These are phyloP conservation scores for Chrysoporthe cubensis DNA, from an alignment of 2,329 filamentous ascomycete genomes.

Conservation along the genomic window DNA sequence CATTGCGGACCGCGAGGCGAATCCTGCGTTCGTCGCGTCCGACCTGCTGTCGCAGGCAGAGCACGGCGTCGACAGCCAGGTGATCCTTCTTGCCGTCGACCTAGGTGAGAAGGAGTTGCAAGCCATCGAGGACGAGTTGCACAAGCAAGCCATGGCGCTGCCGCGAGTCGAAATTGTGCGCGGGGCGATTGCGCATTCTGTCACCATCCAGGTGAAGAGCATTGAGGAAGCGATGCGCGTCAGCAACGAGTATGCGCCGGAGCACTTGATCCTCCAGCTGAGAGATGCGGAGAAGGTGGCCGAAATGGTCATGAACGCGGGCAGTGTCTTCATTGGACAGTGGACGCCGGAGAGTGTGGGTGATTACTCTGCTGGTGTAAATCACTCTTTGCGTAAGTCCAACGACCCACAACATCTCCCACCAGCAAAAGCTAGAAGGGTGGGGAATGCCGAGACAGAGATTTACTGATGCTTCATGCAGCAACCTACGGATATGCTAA, in stretches of 20 bases:
- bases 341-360: constrained; percentile 99
- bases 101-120: constrained; percentile 72
- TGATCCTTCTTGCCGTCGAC: constrained; percentile 85
- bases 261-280: constrained; percentile 93
- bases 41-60: constrained; percentile 95
- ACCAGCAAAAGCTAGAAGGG: constrained; percentile 20
- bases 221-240: constrained; percentile 75
- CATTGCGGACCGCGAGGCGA: constrained; percentile 83
- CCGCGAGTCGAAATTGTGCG: constrained; percentile 92
- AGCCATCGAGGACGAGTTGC: constrained; percentile 90
- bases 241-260: constrained; percentile 94
- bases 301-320: constrained; percentile 85
- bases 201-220: constrained; percentile 77
- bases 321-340: constrained; percentile 91
- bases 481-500: constrained; percentile 98
- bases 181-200: constrained; percentile 86
- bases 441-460: background rate
- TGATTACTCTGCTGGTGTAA: constrained; percentile 97
- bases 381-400: constrained; percentile 91
- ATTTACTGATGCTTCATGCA: constrained; percentile 41
- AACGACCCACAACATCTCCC: background rate
- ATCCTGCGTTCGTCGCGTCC: constrained; percentile 93
- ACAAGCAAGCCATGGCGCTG: constrained; percentile 82
- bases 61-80: constrained; percentile 95
- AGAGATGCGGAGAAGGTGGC: constrained; percentile 75